Conservation (phyloP, 805 yeast genomes). For the Hanseniaspora nectarophila region DNA sequence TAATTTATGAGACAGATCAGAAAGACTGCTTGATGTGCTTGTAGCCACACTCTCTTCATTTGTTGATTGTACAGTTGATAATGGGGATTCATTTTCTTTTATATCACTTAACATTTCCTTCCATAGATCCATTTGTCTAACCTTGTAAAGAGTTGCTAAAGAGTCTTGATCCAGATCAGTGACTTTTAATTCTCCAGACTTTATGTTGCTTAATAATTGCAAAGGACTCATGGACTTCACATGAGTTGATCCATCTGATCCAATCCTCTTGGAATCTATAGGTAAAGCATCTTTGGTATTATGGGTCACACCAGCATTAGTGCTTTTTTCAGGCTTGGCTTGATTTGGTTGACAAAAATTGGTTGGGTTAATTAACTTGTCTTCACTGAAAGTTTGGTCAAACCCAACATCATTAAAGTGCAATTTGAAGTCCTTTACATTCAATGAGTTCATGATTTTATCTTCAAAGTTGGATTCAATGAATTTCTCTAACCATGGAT, state of each 20-base stretch:
- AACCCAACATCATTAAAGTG: constrained; percentile 51
- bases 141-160: constrained; percentile 48
- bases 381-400: constrained; percentile 15
- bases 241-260: constrained; percentile 18
- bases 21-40: not conserved
- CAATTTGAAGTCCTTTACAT: constrained; percentile 19
- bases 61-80: not conserved
- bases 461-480: constrained; percentile 54
- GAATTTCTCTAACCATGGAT: constrained; percentile 56
- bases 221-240: constrained; percentile 21
- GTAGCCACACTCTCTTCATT: not conserved
- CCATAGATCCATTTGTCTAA: constrained; percentile 55
- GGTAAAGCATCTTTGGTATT: not conserved
- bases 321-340: not conserved
- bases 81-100: constrained; percentile 10
- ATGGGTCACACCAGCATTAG: not conserved
- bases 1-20: not conserved
- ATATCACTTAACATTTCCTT: constrained; percentile 29
- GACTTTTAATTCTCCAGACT: constrained; percentile 27
- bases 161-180: constrained; percentile 26
- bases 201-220: constrained; percentile 23
- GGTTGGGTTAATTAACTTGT: not conserved
- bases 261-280: not conserved
- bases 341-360: not conserved
- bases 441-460: constrained; percentile 37